Evolutionary conservation across 1,139 yeast species (phyloP).

Genomic region (Taiozyma sp.): DNA sequence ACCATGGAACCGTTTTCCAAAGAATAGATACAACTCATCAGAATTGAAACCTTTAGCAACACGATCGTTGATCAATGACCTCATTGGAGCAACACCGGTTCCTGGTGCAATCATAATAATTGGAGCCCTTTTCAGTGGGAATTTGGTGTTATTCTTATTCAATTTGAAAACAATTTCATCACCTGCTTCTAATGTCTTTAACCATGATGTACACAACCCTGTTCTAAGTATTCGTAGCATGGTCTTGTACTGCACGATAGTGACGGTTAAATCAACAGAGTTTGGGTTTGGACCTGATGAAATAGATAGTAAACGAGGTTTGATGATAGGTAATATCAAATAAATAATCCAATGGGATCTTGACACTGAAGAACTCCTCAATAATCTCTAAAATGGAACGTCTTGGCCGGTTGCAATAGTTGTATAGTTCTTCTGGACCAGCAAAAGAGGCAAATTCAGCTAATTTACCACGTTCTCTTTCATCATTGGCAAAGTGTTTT

Average conservation of each 20-base stretch:
- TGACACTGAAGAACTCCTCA: constrained; percentile 69
- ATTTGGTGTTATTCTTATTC: constrained; percentile 40
- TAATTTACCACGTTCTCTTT: constrained; percentile 69
- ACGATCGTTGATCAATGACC: constrained; percentile 48
- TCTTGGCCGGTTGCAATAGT: constrained; percentile 88
- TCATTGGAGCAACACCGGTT: constrained; percentile 90
- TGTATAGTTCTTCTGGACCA: constrained; percentile 72
- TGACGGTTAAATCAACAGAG: constrained; percentile 49
- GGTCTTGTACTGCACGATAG: constrained; percentile 83
- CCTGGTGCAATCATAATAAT: constrained; percentile 80
- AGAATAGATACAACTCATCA: constrained; percentile 46
- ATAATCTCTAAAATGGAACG: constrained; percentile 81
- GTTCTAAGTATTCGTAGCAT: constrained; percentile 66
- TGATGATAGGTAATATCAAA: constrained; percentile 72
- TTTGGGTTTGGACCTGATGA: constrained; percentile 51
- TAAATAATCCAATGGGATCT: constrained; percentile 67
- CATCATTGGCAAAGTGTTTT: constrained; percentile 70
- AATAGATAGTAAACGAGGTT: constrained; percentile 79
- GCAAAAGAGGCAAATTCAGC: constrained; percentile 68
- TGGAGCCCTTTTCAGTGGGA: constrained; percentile 37
- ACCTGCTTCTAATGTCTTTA: constrained; percentile 43
- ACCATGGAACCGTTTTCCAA: constrained; percentile 65
- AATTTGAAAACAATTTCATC: constrained; percentile 52
- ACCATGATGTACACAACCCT: constrained; percentile 83
- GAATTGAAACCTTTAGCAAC: constrained; percentile 21